Evolutionary conservation across 768 basidiomycete genomes (phyloP), one percentile per base, ranked within the genome.

Genomic region (Panaeolus cyanescens): DNA sequence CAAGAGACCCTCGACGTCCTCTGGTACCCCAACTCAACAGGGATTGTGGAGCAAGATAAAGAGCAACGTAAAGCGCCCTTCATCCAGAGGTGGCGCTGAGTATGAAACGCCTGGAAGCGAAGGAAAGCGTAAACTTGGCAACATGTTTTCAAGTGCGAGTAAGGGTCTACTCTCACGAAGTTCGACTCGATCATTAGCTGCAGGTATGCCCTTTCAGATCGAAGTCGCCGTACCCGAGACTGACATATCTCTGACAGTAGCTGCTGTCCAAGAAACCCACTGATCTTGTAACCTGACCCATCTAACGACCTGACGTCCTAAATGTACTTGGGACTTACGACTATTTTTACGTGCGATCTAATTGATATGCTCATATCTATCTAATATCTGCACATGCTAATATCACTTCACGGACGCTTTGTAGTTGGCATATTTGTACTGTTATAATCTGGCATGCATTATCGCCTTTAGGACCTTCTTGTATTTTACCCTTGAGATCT

Each of bases 11-110:
- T 10, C 45, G 25, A 50, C 45, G n/a, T 25, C 56, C 20, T 59
- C 59, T 33, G 64, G 42, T 19, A 59, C 56, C 58, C 59, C 31
- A 54, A 63, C 42, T 39, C 62, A 55, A 34, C 63, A 58, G 13
- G 69, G 75, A 19, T 64, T 82, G 3, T 82, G 80, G 80, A 67
- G 72, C 25, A 80, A 75, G 60, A 55, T 78, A 15, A 77, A 74
- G 58, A 71, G 64, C 3, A 77, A 72, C 54, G 69, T 74, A 10
- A 73, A 66, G 36, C 66, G 71, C 22, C 63, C 73, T 8, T 62
- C 70, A 1, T 63, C 70, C 40, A 56, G 55, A 10, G 57, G 31
- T 34, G 57, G 56, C 22, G 56, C 31, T 10, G 56, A 25, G 22
- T 28, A 22, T 28, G 45, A 50, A 50, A 50, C 45, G 1, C 45